Conservation (phyloP, 345 rosid species). For the Boechera divaricarpa region DNA sequence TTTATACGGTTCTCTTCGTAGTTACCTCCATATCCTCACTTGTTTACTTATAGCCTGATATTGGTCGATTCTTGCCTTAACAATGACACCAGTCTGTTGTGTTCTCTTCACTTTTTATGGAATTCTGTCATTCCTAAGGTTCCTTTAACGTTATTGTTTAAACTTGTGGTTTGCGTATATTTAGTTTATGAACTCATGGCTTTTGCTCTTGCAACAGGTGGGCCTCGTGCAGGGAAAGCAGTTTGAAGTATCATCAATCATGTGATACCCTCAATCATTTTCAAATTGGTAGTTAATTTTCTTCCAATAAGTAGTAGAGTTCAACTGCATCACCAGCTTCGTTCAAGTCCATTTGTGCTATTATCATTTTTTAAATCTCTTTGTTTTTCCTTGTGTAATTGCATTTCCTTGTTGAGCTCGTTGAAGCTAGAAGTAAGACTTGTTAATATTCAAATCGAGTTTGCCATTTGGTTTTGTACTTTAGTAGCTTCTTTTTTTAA, state of each 20-base stretch:
- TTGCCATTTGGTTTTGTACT: constrained; percentile 8
- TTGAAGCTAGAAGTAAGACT: constrained; percentile 17
- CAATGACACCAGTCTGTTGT: not conserved
- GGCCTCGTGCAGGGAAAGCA: constrained; percentile 22
- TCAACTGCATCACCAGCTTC: constrained; percentile 28
- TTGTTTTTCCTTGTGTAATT: not conserved
- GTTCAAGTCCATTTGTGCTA: not conserved
- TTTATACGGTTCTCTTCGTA: not conserved
- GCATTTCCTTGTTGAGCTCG: constrained; percentile 4
- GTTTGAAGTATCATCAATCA: constrained; percentile 29
- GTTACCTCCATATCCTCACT: not conserved
- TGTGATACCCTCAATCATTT: constrained; percentile 6
- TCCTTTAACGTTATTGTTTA: not conserved
- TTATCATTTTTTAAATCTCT: constrained; percentile 17
- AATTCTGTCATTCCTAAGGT: not conserved
- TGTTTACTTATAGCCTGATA: not conserved
- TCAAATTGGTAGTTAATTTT: constrained; percentile 9
- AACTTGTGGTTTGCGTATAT: not conserved
- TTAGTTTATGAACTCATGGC: constrained; percentile 18
- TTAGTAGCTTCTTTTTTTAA: not conserved
- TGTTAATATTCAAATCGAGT: constrained; percentile 31
- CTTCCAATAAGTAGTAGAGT: constrained; percentile 32
- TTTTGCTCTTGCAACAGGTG: constrained; percentile 33
- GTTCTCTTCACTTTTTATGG: not conserved
- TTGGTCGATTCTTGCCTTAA: not conserved